These are phyloP conservation scores for Diversispora eburnea DNA, from an alignment of 192 early-diverging fungal species.

Conservation along the genomic window DNA sequence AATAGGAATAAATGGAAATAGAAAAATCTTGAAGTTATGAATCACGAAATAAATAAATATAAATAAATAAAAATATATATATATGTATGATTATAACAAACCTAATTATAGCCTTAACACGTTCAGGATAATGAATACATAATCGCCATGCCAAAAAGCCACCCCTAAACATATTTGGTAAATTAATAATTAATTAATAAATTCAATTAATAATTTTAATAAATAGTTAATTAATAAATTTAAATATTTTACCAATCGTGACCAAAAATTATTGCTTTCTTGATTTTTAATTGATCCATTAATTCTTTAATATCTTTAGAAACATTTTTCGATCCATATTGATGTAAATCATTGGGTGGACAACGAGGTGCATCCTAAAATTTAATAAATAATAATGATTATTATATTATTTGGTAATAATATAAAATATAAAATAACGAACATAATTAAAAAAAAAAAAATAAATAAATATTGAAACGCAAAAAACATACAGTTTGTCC, in stretches of 20 bases:
- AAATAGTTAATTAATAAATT: neutral
- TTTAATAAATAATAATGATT: neutral
- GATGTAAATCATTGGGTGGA: slow-evolving; percentile 31
- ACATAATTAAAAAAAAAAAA: neutral
- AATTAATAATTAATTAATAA: neutral
- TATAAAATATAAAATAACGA: too few relatives aligned
- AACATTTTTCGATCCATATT: slow-evolving; percentile 50
- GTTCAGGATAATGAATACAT: slow-evolving; percentile 55
- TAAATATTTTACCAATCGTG: slow-evolving; percentile 59
- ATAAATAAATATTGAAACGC: neutral
- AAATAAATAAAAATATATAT: too few relatives aligned
- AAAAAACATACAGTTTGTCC: slow-evolving; percentile 44
- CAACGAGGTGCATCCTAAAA: slow-evolving; percentile 38
- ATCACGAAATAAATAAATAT: neutral
- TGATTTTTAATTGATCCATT: slow-evolving; percentile 52
- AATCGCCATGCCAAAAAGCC: slow-evolving; percentile 53
- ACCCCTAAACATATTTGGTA: slow-evolving; percentile 33
- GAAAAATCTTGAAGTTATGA: neutral
- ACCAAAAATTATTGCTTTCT: slow-evolving; percentile 53
- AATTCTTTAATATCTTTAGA: slow-evolving; percentile 52
- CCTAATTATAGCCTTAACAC: slow-evolving; percentile 47
- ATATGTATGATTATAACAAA: neutral
- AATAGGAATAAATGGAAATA: neutral
- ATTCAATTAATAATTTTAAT: neutral
- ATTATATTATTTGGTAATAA: too few relatives aligned